phyloP scores from a whole-genome alignment of 306 rosid species.

The Prunus mume region DNA sequence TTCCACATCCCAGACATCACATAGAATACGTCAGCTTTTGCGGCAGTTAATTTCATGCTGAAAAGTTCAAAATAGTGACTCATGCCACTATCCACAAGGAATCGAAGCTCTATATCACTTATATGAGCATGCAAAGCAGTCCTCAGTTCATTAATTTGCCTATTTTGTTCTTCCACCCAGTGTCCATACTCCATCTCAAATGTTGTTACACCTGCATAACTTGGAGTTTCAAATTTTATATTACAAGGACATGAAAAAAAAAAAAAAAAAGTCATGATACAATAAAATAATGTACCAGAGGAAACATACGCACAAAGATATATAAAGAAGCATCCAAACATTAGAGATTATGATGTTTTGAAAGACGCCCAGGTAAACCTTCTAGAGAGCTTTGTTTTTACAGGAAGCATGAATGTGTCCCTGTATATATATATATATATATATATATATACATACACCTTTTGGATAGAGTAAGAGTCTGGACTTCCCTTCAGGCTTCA shows the following conservation, averaged over 20 bases:
- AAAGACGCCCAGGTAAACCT: neutral
- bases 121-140: constrained; percentile 55
- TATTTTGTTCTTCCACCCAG: constrained; percentile 82
- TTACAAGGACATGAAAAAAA: constrained; percentile 3
- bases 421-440: neutral
- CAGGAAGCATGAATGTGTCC: neutral
- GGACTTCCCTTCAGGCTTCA: neutral
- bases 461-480: neutral
- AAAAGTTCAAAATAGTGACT: constrained; percentile 71
- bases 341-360: neutral
- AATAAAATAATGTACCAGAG: neutral
- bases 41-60: constrained; percentile 75
- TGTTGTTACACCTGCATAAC: constrained; percentile 48
- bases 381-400: neutral
- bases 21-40: constrained; percentile 83
- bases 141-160: constrained; percentile 59
- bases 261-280: neutral
- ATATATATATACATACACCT: too few relatives aligned
- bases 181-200: constrained; percentile 80
- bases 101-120: constrained; percentile 56
- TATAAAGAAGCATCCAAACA: neutral
- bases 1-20: constrained; percentile 89
- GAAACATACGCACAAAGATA: neutral
- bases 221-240: constrained; percentile 23
- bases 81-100: constrained; percentile 65